Conservation (phyloP, 2,329 filamentous ascomycete genomes). For the Onygenales sp. region DNA sequence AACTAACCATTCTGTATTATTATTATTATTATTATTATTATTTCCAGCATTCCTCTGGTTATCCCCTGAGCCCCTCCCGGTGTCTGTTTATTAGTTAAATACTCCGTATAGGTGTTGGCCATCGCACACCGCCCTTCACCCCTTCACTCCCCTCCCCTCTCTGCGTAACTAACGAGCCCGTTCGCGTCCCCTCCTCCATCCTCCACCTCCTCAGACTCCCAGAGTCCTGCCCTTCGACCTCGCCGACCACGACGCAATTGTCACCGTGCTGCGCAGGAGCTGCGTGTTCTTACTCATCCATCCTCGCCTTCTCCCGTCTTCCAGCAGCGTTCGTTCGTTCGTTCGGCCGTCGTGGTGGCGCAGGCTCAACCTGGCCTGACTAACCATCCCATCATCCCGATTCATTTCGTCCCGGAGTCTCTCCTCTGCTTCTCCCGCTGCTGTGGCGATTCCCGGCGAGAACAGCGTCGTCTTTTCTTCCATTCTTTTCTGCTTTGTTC, state of each 20-base stretch:
- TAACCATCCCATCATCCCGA: too few relatives aligned
- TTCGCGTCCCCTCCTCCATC: too few relatives aligned
- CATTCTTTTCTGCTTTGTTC: too few relatives aligned
- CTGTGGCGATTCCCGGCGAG: too few relatives aligned
- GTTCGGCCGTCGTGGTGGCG: not conserved
- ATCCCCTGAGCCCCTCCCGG: too few relatives aligned
- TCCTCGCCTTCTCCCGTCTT: constrained; percentile 2
- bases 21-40: too few relatives aligned
- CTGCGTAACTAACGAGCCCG: not conserved
- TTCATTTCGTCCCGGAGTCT: not conserved
- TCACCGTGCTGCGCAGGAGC: not conserved
- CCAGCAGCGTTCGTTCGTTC: constrained; percentile 1
- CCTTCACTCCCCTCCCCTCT: not conserved
- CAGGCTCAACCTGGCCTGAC: not conserved
- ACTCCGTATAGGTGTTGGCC: not conserved
- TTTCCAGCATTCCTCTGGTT: too few relatives aligned
- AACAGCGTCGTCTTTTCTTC: too few relatives aligned
- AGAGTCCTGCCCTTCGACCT: not conserved
- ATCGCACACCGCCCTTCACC: not conserved
- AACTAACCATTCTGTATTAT: too few relatives aligned
- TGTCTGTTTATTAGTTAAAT: not conserved
- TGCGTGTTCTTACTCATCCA: constrained; percentile 1
- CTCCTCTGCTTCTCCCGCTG: not conserved
- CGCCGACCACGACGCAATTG: not conserved
- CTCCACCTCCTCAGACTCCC: too few relatives aligned